Percentiles rank a stretch among this genome's conserved stretches.
These are phyloP conservation scores for Jimgerdemannia flammicorona DNA, from an alignment of 192 early-diverging fungal species.

Conservation along the genomic window DNA sequence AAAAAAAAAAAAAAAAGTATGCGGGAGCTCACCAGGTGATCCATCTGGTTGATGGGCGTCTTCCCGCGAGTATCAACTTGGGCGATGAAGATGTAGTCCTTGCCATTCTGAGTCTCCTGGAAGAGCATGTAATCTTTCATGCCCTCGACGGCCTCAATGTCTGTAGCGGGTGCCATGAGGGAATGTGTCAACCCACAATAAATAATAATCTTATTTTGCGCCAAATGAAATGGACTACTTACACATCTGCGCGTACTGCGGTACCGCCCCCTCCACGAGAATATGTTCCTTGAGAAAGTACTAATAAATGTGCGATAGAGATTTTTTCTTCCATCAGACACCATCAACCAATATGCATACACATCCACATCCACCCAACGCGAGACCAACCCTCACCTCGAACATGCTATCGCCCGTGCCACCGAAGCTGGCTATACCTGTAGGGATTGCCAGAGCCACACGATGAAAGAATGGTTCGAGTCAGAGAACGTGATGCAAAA, in stretches of 20 bases:
- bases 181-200: background rate
- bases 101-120: conserved; percentile 8
- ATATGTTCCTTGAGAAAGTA: conserved; percentile 60
- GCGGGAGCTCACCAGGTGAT: conserved; percentile 9
- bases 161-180: conserved; percentile 6
- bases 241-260: conserved; percentile 36
- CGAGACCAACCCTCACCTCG: conserved; percentile 37
- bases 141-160: conserved; percentile 24
- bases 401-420: conserved; percentile 53
- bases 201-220: background rate
- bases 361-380: too few species aligned
- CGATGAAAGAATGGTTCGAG: background rate
- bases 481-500: background rate
- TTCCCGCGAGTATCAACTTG: conserved; percentile 2
- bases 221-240: conserved; percentile 7
- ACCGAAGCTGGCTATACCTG: conserved; percentile 31
- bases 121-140: conserved; percentile 26
- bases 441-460: background rate
- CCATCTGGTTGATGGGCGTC: conserved; percentile 2
- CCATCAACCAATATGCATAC: background rate
- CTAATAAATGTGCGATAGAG: conserved; percentile 10
- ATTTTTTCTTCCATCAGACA: background rate
- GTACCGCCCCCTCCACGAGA: conserved; percentile 25
- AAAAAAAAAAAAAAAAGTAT: background rate
- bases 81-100: background rate